Conservation (phyloP, 176 grass and related monocot genomes). For the Musa itinerans region DNA sequence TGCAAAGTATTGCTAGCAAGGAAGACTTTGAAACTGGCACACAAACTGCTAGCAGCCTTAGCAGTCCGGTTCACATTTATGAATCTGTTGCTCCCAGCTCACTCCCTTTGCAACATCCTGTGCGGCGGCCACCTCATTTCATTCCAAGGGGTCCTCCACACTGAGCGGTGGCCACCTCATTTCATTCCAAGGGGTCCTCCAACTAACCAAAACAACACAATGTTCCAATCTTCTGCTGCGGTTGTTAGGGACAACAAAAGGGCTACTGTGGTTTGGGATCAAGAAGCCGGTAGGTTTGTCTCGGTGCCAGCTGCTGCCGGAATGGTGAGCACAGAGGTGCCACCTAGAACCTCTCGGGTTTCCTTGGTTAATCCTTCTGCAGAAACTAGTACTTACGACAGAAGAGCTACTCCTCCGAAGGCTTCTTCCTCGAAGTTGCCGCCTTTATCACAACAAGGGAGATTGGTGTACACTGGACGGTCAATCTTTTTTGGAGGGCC, state of each 20-base stretch:
- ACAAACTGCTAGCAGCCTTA: slow-evolving; percentile 67
- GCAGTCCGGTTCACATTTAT: slow-evolving; percentile 59
- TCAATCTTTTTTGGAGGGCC: slow-evolving; percentile 95
- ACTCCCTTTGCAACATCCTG: slow-evolving; percentile 31
- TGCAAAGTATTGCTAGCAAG: slow-evolving; percentile 61
- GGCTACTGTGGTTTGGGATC: slow-evolving; percentile 85
- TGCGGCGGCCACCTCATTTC: no score
- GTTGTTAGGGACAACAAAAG: slow-evolving; percentile 53
- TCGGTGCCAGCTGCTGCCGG: slow-evolving; percentile 48
- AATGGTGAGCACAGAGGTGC: slow-evolving; percentile 28
- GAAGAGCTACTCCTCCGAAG: slow-evolving; percentile 19
- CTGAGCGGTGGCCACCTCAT: slow-evolving; percentile 25
- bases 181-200: slow-evolving; percentile 29
- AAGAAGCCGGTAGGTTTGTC: slow-evolving; percentile 88
- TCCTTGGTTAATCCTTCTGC: slow-evolving; percentile 40
- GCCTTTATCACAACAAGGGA: slow-evolving; percentile 35
- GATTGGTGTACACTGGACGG: slow-evolving; percentile 60
- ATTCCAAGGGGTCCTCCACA: no score
- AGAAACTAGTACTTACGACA: slow-evolving; percentile 31
- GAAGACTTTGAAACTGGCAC: slow-evolving; percentile 82
- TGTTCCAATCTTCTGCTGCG: slow-evolving; percentile 73
- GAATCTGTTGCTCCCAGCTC: slow-evolving; percentile 30
- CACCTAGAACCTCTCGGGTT: slow-evolving; percentile 22
- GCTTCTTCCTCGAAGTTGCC: slow-evolving; percentile 31
- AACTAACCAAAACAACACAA: slow-evolving; percentile 50